phyloP scores from a whole-genome alignment of 2,329 filamentous ascomycete species.

The Talaromyces sp. region DNA sequence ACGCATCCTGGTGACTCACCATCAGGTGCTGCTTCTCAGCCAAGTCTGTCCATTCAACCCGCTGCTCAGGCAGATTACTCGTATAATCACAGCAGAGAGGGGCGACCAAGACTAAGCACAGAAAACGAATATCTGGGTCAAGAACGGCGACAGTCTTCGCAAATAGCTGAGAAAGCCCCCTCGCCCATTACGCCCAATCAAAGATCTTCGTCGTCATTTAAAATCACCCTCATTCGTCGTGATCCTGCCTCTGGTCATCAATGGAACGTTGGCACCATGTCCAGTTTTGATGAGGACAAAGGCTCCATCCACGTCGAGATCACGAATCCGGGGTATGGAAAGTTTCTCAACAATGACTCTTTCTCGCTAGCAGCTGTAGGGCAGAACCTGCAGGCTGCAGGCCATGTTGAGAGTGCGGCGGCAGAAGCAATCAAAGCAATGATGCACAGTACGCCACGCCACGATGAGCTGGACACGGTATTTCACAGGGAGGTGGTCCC shows the following conservation, averaged over 20 bases:
- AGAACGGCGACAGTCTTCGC: background rate
- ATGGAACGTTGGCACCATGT: constrained; percentile 69
- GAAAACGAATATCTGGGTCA: background rate
- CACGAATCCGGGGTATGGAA: constrained; percentile 54
- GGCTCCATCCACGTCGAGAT: constrained; percentile 49
- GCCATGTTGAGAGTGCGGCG: background rate
- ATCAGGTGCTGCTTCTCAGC: background rate
- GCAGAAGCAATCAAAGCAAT: constrained; percentile 5
- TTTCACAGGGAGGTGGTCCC: constrained; percentile 8
- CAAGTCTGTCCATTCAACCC: background rate
- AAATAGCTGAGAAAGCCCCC: background rate
- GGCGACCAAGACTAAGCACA: background rate
- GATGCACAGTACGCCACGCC: background rate
- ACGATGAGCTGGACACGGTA: background rate
- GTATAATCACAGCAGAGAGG: background rate
- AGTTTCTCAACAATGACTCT: constrained; percentile 44
- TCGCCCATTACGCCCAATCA: background rate
- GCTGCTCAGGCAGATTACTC: background rate
- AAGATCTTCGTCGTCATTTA: constrained; percentile 23
- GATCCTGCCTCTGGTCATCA: constrained; percentile 64
- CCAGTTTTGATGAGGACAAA: constrained; percentile 28
- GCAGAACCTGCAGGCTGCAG: constrained; percentile 15
- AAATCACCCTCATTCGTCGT: constrained; percentile 63
- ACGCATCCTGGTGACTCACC: background rate
- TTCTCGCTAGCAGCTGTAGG: constrained; percentile 29